phyloP scores from a whole-genome alignment of 148 eudicot genomes.

The Silene latifolia region DNA sequence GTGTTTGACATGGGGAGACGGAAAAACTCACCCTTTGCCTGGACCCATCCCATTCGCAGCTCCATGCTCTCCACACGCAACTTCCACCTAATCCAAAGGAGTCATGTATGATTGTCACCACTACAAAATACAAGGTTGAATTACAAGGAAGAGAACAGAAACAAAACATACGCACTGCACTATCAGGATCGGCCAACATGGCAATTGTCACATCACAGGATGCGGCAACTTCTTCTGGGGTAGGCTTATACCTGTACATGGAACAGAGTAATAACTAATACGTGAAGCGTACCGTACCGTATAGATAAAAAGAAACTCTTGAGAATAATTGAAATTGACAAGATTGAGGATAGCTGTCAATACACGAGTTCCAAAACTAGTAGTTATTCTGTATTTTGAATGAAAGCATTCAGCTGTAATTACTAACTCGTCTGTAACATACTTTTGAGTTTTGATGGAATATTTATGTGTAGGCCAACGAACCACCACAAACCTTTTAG shows the following conservation, averaged over 20 bases:
- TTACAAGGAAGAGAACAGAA: constrained; percentile 19
- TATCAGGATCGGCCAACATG: constrained; percentile 98
- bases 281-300: neutral
- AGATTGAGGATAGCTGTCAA: too few species aligned
- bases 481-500: too few species aligned
- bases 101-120: constrained; percentile 21
- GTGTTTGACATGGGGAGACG: neutral
- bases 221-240: constrained; percentile 90
- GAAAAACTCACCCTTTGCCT: constrained; percentile 75
- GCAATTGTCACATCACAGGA: constrained; percentile 94
- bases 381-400: too few species aligned
- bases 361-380: too few species aligned
- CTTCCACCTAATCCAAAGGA: constrained; percentile 52
- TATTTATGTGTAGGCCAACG: too few species aligned
- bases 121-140: neutral
- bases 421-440: too few species aligned
- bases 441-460: too few species aligned
- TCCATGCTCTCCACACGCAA: constrained; percentile 84
- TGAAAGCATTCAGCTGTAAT: too few species aligned
- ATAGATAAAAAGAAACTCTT: neutral
- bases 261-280: neutral
- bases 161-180: constrained; percentile 78
- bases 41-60: constrained; percentile 79
- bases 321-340: too few species aligned
- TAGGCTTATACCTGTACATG: constrained; percentile 58